Evolutionary conservation across 768 basidiomycete genomes (phyloP), one percentile per base, ranked within the genome.

Genomic region (Tricholoma terreum): DNA sequence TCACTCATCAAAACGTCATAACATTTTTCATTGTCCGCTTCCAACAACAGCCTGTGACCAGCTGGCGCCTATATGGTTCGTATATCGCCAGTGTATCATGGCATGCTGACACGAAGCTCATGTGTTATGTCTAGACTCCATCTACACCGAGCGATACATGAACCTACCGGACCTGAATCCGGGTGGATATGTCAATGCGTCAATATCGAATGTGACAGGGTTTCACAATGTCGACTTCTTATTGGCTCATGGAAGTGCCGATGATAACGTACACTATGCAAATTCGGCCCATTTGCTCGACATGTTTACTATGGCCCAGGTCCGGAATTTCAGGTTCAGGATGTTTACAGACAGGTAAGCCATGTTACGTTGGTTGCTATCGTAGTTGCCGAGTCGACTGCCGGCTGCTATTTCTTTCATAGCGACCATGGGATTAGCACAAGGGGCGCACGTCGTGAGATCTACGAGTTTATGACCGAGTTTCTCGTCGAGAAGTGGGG

Each of bases 81-180:
- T 61, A 60, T 42, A 56, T 58, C 52, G 36, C 15, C 15, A n/a
- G 45, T 21, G 35, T 54, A 56, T 64, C 55, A 60, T 19, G 43
- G 4, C 17, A 30, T 50, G 19, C n/a, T 55, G 6, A 38, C 12
- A 12, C 34, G 31, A 43, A 24, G 52, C 52, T 30, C 15, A 40
- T 48, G 14, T 19, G 19, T 42, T 6, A 35, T 45, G 58, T 59
- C 51, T 63, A 90, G 94, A 98, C 74, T 89, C 94, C 0, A 89
- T 98, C 61, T 98, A 98, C 71, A 99, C 97, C 1, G 97, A 99
- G 64, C 86, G 97, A 15, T 98, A 98, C 78, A 94, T 98, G 94
- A 84, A 86, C 62, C 80, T 90, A 22, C 94, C 94, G 0, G 69
- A 77, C 14, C 73, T 82, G 9, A 98, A 98, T 69, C 82, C 82